Evolutionary conservation across 495 filamentous ascomycete species (phyloP), one percentile per base, ranked within the genome.

Genomic region (Apiosordaria backusii): DNA sequence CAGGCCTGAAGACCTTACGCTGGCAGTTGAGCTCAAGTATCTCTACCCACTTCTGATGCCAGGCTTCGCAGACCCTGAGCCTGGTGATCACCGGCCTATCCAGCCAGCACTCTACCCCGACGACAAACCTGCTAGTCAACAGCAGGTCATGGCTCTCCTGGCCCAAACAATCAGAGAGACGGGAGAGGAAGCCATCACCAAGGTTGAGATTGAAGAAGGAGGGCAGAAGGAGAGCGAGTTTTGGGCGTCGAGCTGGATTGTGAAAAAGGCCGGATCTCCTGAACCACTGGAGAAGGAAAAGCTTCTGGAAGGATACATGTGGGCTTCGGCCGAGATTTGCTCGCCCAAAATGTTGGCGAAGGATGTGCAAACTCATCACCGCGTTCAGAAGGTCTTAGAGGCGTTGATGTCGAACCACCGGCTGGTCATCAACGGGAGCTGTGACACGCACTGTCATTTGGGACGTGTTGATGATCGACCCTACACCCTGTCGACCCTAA

Each of bases 241-340:
- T 26, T 77, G 75, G 75, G 55, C 55, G 21, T 68, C 73, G 18
- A 53, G 64, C 52, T 77, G 75, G 75, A 74, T 77, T 13, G 73
- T 77, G 22, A 77, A 77, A 59, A 74, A 71, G 55, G 73, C 75
- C 2, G 72, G 74, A 61, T 77, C 75, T 35, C 73, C 68, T 3
- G 67, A 66, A 54, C 70, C 71, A 4, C 21, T 62, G 23, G 63
- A 62, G 5, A 65, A 65, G n/a, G 69, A 75, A 58, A 55, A 26
- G 57, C 10, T 40, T 3, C 29, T 57, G 19, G 6, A 61, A 24
- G 67, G 67, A 26, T 72, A 75, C 19, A 22, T 65, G 13, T 75
- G 73, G 73, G 72, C 74, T 10, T 57, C 75, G 9, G 68, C 72
- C 50, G 75, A 77, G 60, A 67, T 75, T n/a, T 66, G 64, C 57